Evolutionary conservation across 306 rosid genomes (phyloP).

Genomic region (Argentina anserina): DNA sequence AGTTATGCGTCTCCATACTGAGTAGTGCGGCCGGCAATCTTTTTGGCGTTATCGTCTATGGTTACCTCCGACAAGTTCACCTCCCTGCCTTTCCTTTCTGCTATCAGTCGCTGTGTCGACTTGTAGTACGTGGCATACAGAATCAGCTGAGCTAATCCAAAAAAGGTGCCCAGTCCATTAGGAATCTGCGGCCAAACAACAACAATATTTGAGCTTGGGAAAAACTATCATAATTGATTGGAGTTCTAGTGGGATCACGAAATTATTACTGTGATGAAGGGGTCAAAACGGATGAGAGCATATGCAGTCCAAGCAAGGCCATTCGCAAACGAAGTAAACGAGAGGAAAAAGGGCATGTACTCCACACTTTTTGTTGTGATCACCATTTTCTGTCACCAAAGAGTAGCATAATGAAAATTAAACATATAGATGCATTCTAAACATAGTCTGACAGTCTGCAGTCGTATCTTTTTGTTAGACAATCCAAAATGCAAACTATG

Average conservation of each 20-base stretch:
- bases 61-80: constrained; percentile 13
- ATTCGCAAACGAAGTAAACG: constrained; percentile 63
- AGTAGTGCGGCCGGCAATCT: neutral
- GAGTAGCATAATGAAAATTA: neutral
- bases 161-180: constrained; percentile 65
- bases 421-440: neutral
- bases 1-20: neutral
- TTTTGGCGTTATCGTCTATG: constrained; percentile 5
- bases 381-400: constrained; percentile 66
- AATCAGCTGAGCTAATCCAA: constrained; percentile 54
- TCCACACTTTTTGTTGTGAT: constrained; percentile 79
- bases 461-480: no score
- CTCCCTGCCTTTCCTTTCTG: constrained; percentile 41
- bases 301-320: constrained; percentile 78
- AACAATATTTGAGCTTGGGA: neutral
- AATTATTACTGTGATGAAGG: constrained; percentile 50
- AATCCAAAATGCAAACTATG: no score
- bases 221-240: neutral
- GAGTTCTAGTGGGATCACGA: neutral
- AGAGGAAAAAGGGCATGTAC: constrained; percentile 77
- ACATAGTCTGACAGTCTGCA: no score
- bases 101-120: constrained; percentile 55
- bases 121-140: constrained; percentile 78
- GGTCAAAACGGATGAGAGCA: constrained; percentile 72
- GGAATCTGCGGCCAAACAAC: constrained; percentile 48